Base-by-base conservation (phyloP, 495 filamentous ascomycete genomes). In the Lentithecium fluviatile region DNA sequence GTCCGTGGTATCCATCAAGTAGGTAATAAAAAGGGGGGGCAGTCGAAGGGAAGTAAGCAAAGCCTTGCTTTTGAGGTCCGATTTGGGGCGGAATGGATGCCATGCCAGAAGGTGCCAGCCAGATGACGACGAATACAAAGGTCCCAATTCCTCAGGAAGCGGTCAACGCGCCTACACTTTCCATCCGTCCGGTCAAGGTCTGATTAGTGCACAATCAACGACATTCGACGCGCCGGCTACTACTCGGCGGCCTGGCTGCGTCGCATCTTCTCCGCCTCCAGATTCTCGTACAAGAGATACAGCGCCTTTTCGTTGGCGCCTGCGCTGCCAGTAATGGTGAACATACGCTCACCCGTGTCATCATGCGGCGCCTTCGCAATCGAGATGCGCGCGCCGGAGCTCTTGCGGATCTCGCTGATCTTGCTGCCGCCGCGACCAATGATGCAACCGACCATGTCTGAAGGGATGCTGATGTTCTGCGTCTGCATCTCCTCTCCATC, bases 381-480 rank as follows among this genome's bases (percentile, higher is more conserved):
- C 58, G 91, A 96, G 77, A 98, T 98, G 64, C 91, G 87, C 54
- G 94, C 94, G 54, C 93, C 93, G 63, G 94, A 98, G 56, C 84
- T 91, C 76, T 95, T 91, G 69, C 94, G 86, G 67, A 98, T 98
- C 76, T 98, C 94, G 70, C 89, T 95, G 70, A 98, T 98, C 82
- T 97, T 98, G 79, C 81, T 89, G 54, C 94, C 94, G 43, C 78
- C 89, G 54, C 91, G 86, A 58, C 94, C 94, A 73, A 98, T 98
- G 77, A 98, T 98, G 78, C 94, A 98, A 55, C 94, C 94, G 75
- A 98, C 94, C 94, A 98, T 98, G 76, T 98, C 94, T 21, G 94
- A 88, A 29, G 94, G 94, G 69, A 98, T 98, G 77, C 91, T 96
- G 79, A 98, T 98, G 76, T 97, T 97, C 70, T 98, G 95, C 6